phyloP scores from a whole-genome alignment of 345 rosid species.

The Triadica sebifera region DNA sequence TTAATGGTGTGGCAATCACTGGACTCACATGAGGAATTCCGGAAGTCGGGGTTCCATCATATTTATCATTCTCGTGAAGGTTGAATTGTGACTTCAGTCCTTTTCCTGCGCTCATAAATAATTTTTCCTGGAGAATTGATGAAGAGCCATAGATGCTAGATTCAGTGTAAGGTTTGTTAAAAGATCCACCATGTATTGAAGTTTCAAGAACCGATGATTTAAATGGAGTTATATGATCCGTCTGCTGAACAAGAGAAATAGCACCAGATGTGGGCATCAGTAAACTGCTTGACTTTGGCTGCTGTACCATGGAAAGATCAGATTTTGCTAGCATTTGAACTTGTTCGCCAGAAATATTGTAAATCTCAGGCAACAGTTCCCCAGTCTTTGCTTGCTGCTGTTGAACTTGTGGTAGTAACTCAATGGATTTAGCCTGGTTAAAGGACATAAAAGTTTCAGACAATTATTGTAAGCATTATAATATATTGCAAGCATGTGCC shows the following conservation, averaged over 20 bases:
- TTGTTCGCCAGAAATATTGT: conserved; percentile 37
- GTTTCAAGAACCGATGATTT: conserved; percentile 42
- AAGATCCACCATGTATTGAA: conserved; percentile 31
- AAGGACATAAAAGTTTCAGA: conserved; percentile 23
- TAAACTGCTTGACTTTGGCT: conserved; percentile 35
- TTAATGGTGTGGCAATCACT: conserved; percentile 37
- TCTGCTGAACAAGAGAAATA: conserved; percentile 40
- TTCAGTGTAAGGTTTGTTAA: conserved; percentile 27
- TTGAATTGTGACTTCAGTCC: conserved; percentile 35
- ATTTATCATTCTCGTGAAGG: conserved; percentile 39
- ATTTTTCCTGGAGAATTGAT: conserved; percentile 43
- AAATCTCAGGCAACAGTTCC: conserved; percentile 30
- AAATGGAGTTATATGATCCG: conserved; percentile 18
- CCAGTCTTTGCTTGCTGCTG: conserved; percentile 64
- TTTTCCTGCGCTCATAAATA: conserved; percentile 42
- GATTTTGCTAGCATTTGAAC: conserved; percentile 41
- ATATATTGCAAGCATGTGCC: background rate
- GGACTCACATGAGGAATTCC: conserved; percentile 16
- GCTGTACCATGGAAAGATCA: conserved; percentile 31
- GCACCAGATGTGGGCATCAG: conserved; percentile 33
- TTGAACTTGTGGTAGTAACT: conserved; percentile 64
- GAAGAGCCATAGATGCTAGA: conserved; percentile 28
- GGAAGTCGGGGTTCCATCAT: conserved; percentile 43
- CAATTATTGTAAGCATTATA: background rate
- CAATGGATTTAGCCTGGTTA: conserved; percentile 63